Evolutionary conservation across 73 alveolate genomes (phyloP).

Genomic region (Breviolum minutum): DNA sequence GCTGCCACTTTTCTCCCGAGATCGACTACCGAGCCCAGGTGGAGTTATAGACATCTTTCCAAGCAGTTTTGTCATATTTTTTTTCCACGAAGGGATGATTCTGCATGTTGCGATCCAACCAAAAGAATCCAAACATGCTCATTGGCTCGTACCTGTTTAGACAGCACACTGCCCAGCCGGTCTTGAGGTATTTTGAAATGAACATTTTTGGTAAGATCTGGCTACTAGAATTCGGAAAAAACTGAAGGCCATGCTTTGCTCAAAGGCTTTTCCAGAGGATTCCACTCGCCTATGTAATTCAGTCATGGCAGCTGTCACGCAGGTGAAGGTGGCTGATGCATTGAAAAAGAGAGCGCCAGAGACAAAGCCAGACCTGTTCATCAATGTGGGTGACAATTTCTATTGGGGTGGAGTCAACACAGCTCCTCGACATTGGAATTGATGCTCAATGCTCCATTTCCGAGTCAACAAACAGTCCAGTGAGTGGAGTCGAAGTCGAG

Average conservation of each 20-base stretch:
- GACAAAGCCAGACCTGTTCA: slow-evolving; percentile 26
- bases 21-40: slow-evolving; percentile 62
- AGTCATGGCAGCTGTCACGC: not conserved
- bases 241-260: not conserved
- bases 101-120: not conserved
- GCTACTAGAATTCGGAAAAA: not conserved
- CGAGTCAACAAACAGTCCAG: too few relatives aligned
- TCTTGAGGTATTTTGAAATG: too few relatives aligned
- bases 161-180: not conserved
- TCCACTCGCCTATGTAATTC: not conserved
- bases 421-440: not conserved
- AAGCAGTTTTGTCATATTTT: not conserved
- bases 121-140: not conserved
- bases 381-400: slow-evolving; percentile 91
- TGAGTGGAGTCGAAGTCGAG: too few relatives aligned
- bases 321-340: slow-evolving; percentile 66
- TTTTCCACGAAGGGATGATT: not conserved
- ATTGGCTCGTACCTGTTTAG: not conserved
- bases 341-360: slow-evolving; percentile 33
- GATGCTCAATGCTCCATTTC: not conserved
- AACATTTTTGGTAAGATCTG: not conserved
- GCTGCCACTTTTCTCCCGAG: slow-evolving; percentile 37
- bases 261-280: not conserved
- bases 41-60: not conserved
- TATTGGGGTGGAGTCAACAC: slow-evolving; percentile 84